Percentiles rank a stretch among this genome's conserved stretches.
phyloP scores from a whole-genome alignment of 331 rosid genomes.

The Rosa hybrid region DNA sequence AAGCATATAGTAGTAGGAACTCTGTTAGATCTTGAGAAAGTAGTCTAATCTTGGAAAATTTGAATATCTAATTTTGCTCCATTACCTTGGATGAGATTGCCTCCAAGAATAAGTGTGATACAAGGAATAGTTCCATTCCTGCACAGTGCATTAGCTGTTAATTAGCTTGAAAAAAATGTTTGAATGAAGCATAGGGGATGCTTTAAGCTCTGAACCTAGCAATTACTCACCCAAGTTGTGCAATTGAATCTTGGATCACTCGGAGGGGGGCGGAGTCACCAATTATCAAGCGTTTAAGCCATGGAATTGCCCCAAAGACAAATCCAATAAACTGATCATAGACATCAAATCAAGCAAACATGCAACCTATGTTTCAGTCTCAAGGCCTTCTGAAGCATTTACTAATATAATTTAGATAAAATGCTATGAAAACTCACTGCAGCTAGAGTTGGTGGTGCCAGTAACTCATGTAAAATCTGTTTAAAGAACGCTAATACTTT shows the following conservation, averaged over 20 bases:
- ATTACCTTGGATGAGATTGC: slow-evolving; percentile 79
- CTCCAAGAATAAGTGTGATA: slow-evolving; percentile 81
- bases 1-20: not conserved
- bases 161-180: not conserved
- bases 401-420: not conserved
- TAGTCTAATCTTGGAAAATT: not conserved
- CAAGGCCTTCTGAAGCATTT: not conserved
- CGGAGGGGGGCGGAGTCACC: slow-evolving; percentile 69
- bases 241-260: slow-evolving; percentile 62
- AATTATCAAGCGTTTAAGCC: slow-evolving; percentile 59
- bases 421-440: slow-evolving; percentile 50
- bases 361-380: not conserved
- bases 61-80: not conserved
- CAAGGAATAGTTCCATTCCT: slow-evolving; percentile 92
- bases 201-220: not conserved
- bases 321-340: slow-evolving; percentile 67
- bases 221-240: slow-evolving; percentile 63
- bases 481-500: slow-evolving; percentile 29
- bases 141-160: slow-evolving; percentile 8
- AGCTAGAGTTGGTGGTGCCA: slow-evolving; percentile 80
- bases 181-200: not conserved
- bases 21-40: slow-evolving; percentile 1
- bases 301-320: slow-evolving; percentile 59
- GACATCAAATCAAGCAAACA: not conserved
- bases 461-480: slow-evolving; percentile 49